These are phyloP conservation scores for Triticum dicoccoides DNA, from an alignment of 176 grass and related monocot genomes.

Conservation along the genomic window DNA sequence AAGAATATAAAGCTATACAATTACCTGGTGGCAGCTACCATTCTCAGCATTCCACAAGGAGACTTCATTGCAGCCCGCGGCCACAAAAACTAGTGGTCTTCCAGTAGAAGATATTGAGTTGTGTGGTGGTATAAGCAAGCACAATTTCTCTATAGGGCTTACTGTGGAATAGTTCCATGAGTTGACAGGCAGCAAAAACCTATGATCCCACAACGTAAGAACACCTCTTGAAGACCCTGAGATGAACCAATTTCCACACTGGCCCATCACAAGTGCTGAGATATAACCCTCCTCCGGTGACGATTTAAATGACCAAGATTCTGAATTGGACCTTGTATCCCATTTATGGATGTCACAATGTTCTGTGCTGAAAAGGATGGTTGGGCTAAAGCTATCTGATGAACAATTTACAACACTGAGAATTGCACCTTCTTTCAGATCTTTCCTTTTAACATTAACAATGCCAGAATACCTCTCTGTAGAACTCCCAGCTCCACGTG, in stretches of 20 bases:
- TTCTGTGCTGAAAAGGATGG: slow-evolving; percentile 83
- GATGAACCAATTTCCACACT: slow-evolving; percentile 95
- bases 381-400: slow-evolving; percentile 64
- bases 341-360: slow-evolving; percentile 79
- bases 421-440: slow-evolving; percentile 79
- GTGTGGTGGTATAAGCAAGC: slow-evolving; percentile 79
- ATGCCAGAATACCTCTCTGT: slow-evolving; percentile 89
- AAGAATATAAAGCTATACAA: background rate
- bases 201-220: slow-evolving; percentile 93
- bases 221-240: slow-evolving; percentile 93
- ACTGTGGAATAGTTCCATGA: slow-evolving; percentile 84
- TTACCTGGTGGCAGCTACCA: slow-evolving; percentile 97
- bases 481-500: slow-evolving; percentile 65
- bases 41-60: slow-evolving; percentile 98
- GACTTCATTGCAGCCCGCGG: slow-evolving; percentile 80
- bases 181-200: slow-evolving; percentile 94
- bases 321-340: slow-evolving; percentile 74
- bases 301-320: slow-evolving; percentile 84
- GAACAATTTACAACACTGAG: slow-evolving; percentile 80
- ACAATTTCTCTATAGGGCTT: slow-evolving; percentile 84
- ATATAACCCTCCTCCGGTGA: slow-evolving; percentile 77
- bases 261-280: slow-evolving; percentile 77
- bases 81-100: slow-evolving; percentile 89
- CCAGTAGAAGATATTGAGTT: slow-evolving; percentile 60
- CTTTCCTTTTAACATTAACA: slow-evolving; percentile 73